Percentiles rank a stretch among this genome's conserved stretches.
Evolutionary conservation across 306 rosid species (phyloP).

Genomic region (Gastrolobium bilobum): DNA sequence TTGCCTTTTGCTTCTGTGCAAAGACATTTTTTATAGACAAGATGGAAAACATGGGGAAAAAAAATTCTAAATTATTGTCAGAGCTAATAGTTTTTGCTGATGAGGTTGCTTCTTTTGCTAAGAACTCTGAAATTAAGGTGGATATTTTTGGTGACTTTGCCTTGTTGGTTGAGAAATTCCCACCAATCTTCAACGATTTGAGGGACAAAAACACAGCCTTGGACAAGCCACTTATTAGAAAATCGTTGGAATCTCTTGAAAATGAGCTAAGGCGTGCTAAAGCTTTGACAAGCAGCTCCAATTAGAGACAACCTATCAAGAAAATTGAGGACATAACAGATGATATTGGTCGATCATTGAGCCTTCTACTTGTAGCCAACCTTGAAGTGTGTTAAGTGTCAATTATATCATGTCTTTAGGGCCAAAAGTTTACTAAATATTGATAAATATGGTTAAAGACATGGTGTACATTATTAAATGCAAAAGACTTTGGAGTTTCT

Average conservation of each 20-base stretch:
- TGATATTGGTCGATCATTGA: slow-evolving; percentile 80
- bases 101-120: slow-evolving; percentile 65
- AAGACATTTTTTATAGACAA: not conserved
- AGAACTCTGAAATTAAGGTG: slow-evolving; percentile 48
- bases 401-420: too few relatives aligned
- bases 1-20: not conserved
- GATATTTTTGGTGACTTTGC: slow-evolving; percentile 60
- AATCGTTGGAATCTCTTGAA: slow-evolving; percentile 73
- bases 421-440: too few relatives aligned
- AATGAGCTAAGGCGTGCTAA: slow-evolving; percentile 59
- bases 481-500: too few relatives aligned
- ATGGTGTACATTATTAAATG: too few relatives aligned
- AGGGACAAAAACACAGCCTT: slow-evolving; percentile 52
- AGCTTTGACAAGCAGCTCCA: slow-evolving; percentile 49
- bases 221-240: slow-evolving; percentile 60
- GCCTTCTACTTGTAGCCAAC: slow-evolving; percentile 66
- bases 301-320: slow-evolving; percentile 45
- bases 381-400: slow-evolving; percentile 42
- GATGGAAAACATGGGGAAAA: slow-evolving; percentile 42
- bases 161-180: slow-evolving; percentile 57
- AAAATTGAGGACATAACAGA: slow-evolving; percentile 64
- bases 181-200: slow-evolving; percentile 64
- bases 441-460: too few relatives aligned
- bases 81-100: slow-evolving; percentile 53
- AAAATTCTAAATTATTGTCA: slow-evolving; percentile 50